Percentiles rank a stretch among this genome's conserved stretches.
Evolutionary conservation across 441 rosid genomes (phyloP).

Genomic region (Corymbia citriodora): DNA sequence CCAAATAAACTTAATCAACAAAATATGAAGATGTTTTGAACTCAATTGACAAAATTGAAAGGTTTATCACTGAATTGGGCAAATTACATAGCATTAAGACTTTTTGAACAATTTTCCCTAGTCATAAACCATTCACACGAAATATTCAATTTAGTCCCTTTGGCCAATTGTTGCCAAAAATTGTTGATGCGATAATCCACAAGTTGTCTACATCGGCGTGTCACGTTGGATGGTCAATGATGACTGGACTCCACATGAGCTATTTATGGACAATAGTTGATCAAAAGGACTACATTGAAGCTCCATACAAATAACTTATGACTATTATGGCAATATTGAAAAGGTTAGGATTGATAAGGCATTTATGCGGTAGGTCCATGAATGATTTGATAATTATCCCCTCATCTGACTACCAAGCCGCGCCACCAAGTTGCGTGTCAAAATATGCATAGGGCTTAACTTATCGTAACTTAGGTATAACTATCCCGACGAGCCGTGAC

Average conservation of each 20-base stretch:
- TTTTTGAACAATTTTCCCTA: no score
- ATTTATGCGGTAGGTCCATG: background rate
- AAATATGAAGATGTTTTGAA: no score
- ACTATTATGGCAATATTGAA: background rate
- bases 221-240: accelerated
- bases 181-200: background rate
- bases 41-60: no score
- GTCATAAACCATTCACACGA: accelerated
- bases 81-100: background rate
- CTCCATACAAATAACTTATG: accelerated
- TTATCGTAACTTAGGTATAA: background rate
- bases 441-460: background rate
- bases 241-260: background rate
- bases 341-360: background rate
- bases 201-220: accelerated
- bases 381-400: background rate
- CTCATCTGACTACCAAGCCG: background rate
- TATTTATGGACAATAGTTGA: accelerated
- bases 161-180: accelerated
- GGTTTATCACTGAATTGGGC: no score
- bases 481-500: accelerated
- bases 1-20: background rate
- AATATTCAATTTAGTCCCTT: background rate
- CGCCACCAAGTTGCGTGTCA: background rate
- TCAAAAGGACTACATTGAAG: accelerated